Conservation (phyloP, 805 yeast species). For the Candida silvatica region DNA sequence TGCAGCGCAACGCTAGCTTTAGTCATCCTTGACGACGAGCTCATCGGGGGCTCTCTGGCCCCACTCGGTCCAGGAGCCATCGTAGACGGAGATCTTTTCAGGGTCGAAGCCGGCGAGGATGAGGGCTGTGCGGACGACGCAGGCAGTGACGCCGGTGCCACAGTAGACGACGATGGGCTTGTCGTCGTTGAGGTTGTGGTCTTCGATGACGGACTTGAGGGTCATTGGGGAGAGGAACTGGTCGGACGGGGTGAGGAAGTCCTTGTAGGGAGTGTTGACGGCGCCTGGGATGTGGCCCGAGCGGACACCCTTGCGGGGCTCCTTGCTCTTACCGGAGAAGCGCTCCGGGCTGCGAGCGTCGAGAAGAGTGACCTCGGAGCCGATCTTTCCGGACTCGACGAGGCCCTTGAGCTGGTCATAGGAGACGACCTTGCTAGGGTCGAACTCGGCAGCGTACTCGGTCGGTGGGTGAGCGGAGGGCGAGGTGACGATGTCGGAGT, state of each 20-base stretch:
- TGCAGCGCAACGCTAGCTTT: neutral
- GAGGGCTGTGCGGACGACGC: conserved; percentile 71
- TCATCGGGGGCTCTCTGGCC: conserved; percentile 63
- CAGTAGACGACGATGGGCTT: conserved; percentile 83
- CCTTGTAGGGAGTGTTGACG: conserved; percentile 63
- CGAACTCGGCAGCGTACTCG: conserved; percentile 29
- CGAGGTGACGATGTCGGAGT: conserved; percentile 10
- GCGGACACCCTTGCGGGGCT: conserved; percentile 81
- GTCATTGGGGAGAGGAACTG: conserved; percentile 40
- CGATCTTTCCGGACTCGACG: conserved; percentile 38
- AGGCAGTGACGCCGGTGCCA: conserved; percentile 96
- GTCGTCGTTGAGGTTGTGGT: conserved; percentile 28
- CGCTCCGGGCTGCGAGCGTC: conserved; percentile 80
- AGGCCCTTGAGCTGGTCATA: conserved; percentile 60
- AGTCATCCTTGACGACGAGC: conserved; percentile 35
- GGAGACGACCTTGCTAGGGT: conserved; percentile 43
- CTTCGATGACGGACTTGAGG: conserved; percentile 37
- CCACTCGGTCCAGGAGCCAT: conserved; percentile 91
- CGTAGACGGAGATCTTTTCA: conserved; percentile 52
- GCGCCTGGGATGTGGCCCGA: conserved; percentile 90
- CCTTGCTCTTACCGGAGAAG: conserved; percentile 74
- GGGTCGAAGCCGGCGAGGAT: conserved; percentile 41
- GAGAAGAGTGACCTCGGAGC: conserved; percentile 42
- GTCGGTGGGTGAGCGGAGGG: conserved; percentile 18
- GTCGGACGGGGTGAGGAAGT: conserved; percentile 42